A percentile compares a stretch with the other conserved stretches of the same genome.
Conservation (phyloP, 2,329 filamentous ascomycete species). For the Nemania diffusa region DNA sequence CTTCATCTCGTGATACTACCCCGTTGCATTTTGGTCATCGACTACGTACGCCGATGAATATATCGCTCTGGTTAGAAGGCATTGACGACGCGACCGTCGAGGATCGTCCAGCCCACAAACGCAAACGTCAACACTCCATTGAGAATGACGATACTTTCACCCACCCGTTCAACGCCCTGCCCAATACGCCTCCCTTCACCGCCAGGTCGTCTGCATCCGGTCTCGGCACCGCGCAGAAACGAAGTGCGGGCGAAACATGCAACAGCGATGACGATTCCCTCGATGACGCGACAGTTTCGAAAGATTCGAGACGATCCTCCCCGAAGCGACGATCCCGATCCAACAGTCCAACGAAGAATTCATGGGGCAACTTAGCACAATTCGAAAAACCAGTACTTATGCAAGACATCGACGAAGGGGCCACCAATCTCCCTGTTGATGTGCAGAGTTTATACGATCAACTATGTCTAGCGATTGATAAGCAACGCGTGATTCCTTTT, state of each 20-base stretch:
- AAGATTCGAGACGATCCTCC: background rate
- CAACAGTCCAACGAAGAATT: constrained; percentile 1
- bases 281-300: background rate
- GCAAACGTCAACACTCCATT: too few species aligned
- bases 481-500: too few species aligned
- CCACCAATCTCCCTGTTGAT: background rate
- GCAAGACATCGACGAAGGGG: background rate
- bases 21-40: too few species aligned
- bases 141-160: background rate
- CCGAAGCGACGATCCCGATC: constrained; percentile 1
- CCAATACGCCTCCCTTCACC: background rate
- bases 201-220: background rate
- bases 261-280: background rate
- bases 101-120: too few species aligned
- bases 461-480: background rate
- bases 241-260: too few species aligned
- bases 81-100: too few species aligned
- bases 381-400: background rate
- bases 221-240: too few species aligned
- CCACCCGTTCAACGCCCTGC: background rate
- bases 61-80: too few species aligned
- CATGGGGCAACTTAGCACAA: background rate
- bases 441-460: background rate
- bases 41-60: too few species aligned
- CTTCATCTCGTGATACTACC: too few species aligned